Base-by-base conservation (phyloP, 2,329 filamentous ascomycete species). In the Shiraia bambusicola region DNA sequence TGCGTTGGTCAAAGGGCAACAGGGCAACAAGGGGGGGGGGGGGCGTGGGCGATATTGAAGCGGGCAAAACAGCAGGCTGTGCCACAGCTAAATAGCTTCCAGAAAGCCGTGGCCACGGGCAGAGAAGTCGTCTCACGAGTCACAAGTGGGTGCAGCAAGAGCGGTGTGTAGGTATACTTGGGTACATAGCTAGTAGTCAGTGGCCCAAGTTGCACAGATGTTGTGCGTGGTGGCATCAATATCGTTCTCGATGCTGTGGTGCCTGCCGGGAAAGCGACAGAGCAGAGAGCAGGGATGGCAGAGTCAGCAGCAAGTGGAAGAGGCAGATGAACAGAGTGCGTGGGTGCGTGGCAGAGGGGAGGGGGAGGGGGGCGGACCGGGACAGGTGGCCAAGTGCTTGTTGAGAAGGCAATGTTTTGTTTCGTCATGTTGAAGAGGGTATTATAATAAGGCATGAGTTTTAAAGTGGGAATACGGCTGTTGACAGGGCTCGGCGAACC, bases 171-270 rank as follows among this genome's bases (percentile, higher is more conserved):
- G n/a, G n/a, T n/a, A n/a, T n/a, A n/a, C n/a, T n/a, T n/a, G n/a
- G n/a, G n/a, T n/a, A n/a, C n/a, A n/a, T n/a, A n/a, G 47, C 36
- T 54, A 50, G 47, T n/a, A n/a, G n/a, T n/a, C n/a, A n/a, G 49
- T 43, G 52, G 48, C 37, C 42, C 19, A 40, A 34, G 59, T 62
- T 50, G 32, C 52, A 59, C 58, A 47, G 46, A 57, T 49, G 61
- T 47, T 42, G 61, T 63, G 54, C 50, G 41, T 27, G 40, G 60
- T 58, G 52, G 49, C 51, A 58, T 61, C 60, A 64, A 65, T 59
- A 60, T 49, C 49, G 45, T 47, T 49, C 38, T 22, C 28, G 45
- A 58, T 56, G 56, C 45, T 47, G 55, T 56, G 31, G 22, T 29
- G 38, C 34, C 34, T n/a, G n/a, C n/a, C n/a, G n/a, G 38, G 42